Base-by-base conservation (phyloP, 2,329 filamentous ascomycete genomes). In the Hymenoscyphus salicellus region DNA sequence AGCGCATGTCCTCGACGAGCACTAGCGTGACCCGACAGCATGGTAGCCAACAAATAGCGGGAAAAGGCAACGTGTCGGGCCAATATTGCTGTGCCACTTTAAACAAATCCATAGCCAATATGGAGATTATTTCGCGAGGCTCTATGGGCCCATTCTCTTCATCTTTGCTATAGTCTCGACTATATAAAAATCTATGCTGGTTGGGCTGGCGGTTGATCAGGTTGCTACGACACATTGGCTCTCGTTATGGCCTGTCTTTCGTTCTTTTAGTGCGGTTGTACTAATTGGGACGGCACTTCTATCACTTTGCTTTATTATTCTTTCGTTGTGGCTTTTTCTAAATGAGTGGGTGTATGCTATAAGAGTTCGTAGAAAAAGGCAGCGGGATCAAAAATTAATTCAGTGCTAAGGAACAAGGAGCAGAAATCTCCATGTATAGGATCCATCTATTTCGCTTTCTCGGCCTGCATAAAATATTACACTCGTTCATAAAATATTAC, bases 61-160 rank as follows among this genome's bases (percentile, higher is more conserved):
- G n/a, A n/a, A n/a, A n/a, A n/a, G 30, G 30, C 36, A 52, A 67
- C 6, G 65, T 76, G 10, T 66, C 75, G 17, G 33, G 4, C 11
- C 72, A 77, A 3, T 78, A 74, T 61, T 26, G 38, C 7, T 78
- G 70, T 63, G 75, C 33, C 14, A 28, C 30, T 69, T 58, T 33
- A n/a, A 64, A 1, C 6, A 55, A 41, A 28, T 64, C 4, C 10
- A 65, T 41, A 5, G 33, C 5, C 49, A 66, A 55, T 69, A 66
- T 23, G 38, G 52, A 5, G 30, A 20, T 3, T 64, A 67, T 60
- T 67, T 69, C 28, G 56, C 52, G 0, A 33, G 57, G n/a, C 55
- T 63, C 20, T 66, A 66, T 38, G 60, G 46, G 1, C 67, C 63
- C 3, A 26, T 67, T n/a, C 55, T 69, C 3, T 66, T 63, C 8